Percentiles rank a stretch among this genome's conserved stretches.
Conservation (phyloP, 345 rosid species). For the Acer campestre region DNA sequence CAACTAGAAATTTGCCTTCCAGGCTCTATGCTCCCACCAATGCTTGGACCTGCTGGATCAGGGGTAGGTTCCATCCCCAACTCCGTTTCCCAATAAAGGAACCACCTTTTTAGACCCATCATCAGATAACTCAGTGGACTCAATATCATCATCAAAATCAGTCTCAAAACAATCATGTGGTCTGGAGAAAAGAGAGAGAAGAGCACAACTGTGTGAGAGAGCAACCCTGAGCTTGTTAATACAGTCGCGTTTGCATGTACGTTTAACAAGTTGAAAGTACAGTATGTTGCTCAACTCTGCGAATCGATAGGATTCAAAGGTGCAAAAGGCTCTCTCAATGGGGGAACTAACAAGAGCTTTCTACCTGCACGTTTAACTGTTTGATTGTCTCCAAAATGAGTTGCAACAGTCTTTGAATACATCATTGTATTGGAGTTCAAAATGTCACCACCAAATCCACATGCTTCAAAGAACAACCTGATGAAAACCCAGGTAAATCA, state of each 20-base stretch:
- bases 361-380: constrained; percentile 32
- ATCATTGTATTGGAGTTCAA: constrained; percentile 87
- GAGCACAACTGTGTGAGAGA: constrained; percentile 57
- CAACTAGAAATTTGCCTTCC: no score
- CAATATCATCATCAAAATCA: constrained; percentile 7
- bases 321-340: constrained; percentile 16
- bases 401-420: constrained; percentile 51
- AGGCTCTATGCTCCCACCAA: no score
- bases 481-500: constrained; percentile 12
- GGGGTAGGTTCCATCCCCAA: background rate
- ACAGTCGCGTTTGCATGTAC: no score
- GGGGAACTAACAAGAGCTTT: constrained; percentile 45
- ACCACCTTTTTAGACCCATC: background rate
- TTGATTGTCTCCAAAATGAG: constrained; percentile 24
- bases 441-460: constrained; percentile 85
- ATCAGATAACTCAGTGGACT: background rate
- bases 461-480: constrained; percentile 83
- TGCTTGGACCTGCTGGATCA: background rate
- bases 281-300: background rate
- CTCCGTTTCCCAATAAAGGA: constrained; percentile 24
- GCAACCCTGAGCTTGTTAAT: constrained; percentile 62
- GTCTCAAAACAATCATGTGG: constrained; percentile 22
- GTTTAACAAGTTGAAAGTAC: no score
- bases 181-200: constrained; percentile 78
- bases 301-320: constrained; percentile 15